phyloP scores from a whole-genome alignment of 1,284 basidiomycete species.

The Macrocybe sp. region DNA sequence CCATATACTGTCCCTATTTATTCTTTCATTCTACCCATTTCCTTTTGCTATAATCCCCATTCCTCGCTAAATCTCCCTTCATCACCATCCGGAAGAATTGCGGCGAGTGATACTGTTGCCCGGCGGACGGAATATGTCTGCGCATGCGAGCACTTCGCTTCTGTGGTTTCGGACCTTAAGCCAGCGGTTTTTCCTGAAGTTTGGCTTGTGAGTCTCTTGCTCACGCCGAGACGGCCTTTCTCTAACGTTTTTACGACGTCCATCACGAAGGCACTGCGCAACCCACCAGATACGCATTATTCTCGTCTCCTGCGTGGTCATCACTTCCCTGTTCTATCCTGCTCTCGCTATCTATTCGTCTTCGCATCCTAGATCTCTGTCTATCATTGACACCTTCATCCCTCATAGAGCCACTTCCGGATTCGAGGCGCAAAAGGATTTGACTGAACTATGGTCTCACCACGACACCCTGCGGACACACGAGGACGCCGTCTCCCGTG shows the following conservation, averaged over 20 bases:
- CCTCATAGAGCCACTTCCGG: conserved; percentile 46
- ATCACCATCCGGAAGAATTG: neutral
- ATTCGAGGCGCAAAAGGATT: conserved; percentile 52
- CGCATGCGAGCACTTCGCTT: conserved; percentile 24
- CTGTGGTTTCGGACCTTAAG: conserved; percentile 34
- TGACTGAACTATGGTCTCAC: conserved; percentile 66
- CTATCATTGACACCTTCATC: conserved; percentile 60
- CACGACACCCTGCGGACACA: conserved; percentile 55
- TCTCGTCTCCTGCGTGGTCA: conserved; percentile 89
- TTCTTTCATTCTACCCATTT: neutral
- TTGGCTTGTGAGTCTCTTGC: conserved; percentile 61
- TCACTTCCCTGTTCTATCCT: conserved; percentile 93
- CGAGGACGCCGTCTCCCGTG: conserved; percentile 67
- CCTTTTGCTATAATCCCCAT: neutral
- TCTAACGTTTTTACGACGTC: conserved; percentile 9
- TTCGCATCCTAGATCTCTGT: conserved; percentile 58
- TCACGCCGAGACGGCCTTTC: conserved; percentile 2
- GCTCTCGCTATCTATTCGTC: conserved; percentile 83
- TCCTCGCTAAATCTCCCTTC: neutral
- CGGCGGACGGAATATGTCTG: conserved; percentile 21
- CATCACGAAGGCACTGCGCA: conserved; percentile 63
- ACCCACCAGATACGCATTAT: conserved; percentile 92
- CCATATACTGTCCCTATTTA: neutral
- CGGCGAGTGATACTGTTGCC: neutral
- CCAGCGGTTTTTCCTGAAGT: conserved; percentile 58